Base-by-base conservation (phyloP, 371 early-diverging fungal genomes). In the Rhizopus sp. region DNA sequence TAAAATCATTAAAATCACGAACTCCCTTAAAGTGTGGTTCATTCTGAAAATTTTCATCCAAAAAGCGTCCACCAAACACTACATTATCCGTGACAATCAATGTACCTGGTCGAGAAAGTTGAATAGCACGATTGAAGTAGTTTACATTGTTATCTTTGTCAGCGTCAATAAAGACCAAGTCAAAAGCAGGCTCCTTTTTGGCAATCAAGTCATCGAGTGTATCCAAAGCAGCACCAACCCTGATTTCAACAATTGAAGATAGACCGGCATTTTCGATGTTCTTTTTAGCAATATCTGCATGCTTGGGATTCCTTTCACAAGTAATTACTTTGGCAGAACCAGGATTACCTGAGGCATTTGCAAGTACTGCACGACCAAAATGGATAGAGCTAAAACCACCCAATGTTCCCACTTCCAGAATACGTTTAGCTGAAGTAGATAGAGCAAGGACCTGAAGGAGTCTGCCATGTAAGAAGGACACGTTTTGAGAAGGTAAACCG, bases 81-180 rank as follows among this genome's bases (percentile, higher is more conserved):
- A 51, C 52, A 29, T 51, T 51, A 30, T 51, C 52, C 3, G 33
- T 38, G 5, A 51, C 38, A 13, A 51, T 51, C 12, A 39, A 5
- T 2, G 52, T 32, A 7, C 52, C 52, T 32, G 52, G 30, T 7
- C 23, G 9, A 12, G 52, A 35, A 5, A 51, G 12, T 9, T 51
- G 35, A 4, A 51, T 23, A 5, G 52, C 52, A 3, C 52, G 15
- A 12, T 51, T 38, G 38, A 37, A 51, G 10, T 51, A 51, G 5
- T 51, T 51, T 4, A 35, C 23, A 17, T 51, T 51, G 3, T 51
- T 51, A 1, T 17, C 13, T 29, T 51, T 51, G n/a, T 51, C 52
- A 12, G 52, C 52, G 30, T 51, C 52, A 29, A 51, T 51, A 51
- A 51, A 51, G 13, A 51, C 29, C 35, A 51, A 12, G 38, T 51